phyloP scores from a whole-genome alignment of 148 eudicot species.

The Rhododendron williamsianum region DNA sequence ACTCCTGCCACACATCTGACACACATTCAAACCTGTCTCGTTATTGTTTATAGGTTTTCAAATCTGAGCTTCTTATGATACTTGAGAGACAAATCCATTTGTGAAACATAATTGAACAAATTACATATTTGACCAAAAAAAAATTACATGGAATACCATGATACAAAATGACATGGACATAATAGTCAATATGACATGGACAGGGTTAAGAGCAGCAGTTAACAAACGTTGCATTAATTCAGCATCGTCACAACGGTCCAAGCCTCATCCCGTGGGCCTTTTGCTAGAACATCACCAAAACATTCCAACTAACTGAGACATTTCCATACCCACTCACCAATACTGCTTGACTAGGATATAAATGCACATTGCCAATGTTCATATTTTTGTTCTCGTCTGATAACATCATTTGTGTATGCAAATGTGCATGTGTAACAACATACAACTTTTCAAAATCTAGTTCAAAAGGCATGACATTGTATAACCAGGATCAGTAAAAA shows the following conservation, averaged over 20 bases:
- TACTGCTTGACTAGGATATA: not conserved
- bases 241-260: not conserved
- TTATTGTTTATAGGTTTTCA: not conserved
- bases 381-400: not conserved
- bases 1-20: not conserved
- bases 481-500: not conserved
- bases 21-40: not conserved
- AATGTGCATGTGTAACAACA: not conserved
- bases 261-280: not conserved
- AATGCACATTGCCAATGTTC: not conserved
- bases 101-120: not conserved
- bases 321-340: not conserved
- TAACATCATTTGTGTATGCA: not conserved
- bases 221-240: not conserved
- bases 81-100: not conserved
- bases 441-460: not conserved
- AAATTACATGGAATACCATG: not conserved
- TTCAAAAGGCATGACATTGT: not conserved
- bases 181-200: not conserved
- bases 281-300: not conserved
- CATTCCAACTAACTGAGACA: not conserved
- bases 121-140: not conserved
- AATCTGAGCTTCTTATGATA: not conserved
- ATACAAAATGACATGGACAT: not conserved
- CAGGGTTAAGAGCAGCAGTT: not conserved